Conservation (phyloP, 1,284 basidiomycete genomes). For the Phylloboletellus chloephorus region DNA sequence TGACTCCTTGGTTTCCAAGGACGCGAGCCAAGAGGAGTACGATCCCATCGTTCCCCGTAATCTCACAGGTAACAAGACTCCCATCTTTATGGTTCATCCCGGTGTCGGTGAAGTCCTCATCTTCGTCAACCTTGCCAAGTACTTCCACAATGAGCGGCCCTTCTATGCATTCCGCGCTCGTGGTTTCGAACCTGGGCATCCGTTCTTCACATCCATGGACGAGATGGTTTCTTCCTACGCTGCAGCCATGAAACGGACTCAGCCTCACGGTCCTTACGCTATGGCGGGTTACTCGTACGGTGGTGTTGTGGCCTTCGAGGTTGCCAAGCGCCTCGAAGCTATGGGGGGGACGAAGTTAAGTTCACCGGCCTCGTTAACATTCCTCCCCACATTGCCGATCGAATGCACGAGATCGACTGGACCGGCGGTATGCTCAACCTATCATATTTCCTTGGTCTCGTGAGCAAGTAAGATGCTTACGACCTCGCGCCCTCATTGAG, state of each 20-base stretch:
- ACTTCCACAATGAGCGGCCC: conserved; percentile 34
- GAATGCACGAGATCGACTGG: conserved; percentile 39
- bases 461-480: conserved; percentile 18
- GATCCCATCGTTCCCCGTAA: conserved; percentile 35
- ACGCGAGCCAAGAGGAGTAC: conserved; percentile 18
- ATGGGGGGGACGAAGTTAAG: conserved; percentile 36
- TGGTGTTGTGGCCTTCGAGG: conserved; percentile 44
- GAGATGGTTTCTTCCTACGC: conserved; percentile 42
- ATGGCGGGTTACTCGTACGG: conserved; percentile 48
- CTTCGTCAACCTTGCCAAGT: conserved; percentile 38
- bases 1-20: conserved; percentile 14
- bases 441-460: conserved; percentile 24
- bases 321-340: conserved; percentile 38
- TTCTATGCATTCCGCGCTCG: conserved; percentile 39
- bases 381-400: conserved; percentile 37
- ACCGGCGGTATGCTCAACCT: conserved; percentile 36
- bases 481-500: conserved; percentile 13
- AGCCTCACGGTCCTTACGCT: conserved; percentile 41
- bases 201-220: conserved; percentile 32
- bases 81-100: conserved; percentile 40
- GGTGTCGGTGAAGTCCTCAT: conserved; percentile 40
- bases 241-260: conserved; percentile 33
- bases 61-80: conserved; percentile 35
- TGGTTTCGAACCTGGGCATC: conserved; percentile 36
- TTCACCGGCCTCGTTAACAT: conserved; percentile 40